phyloP scores from a whole-genome alignment of 192 early-diverging fungal species.

The Umbelopsis isabellina region DNA sequence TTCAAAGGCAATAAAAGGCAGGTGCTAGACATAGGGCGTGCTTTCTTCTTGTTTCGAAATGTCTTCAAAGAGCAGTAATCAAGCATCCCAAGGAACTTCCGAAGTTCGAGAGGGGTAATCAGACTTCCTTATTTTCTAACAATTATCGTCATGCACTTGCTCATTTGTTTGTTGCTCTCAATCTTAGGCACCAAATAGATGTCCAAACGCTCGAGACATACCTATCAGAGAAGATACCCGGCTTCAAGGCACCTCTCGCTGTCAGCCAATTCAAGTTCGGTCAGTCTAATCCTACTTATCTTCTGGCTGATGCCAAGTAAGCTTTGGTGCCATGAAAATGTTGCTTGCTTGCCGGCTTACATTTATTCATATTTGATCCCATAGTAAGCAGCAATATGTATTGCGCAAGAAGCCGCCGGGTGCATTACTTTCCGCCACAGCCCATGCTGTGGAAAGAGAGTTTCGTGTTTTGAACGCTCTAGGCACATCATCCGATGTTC shows the following conservation, averaged over 20 bases:
- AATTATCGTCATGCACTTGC: neutral
- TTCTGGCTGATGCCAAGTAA: conserved; percentile 75
- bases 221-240: conserved; percentile 54
- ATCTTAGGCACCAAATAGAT: conserved; percentile 64
- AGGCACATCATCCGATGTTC: conserved; percentile 71
- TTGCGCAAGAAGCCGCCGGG: conserved; percentile 95
- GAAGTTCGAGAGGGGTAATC: conserved; percentile 13
- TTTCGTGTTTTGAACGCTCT: conserved; percentile 81
- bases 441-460: conserved; percentile 94
- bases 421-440: conserved; percentile 77
- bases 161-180: neutral
- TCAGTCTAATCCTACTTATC: conserved; percentile 94
- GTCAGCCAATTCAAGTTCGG: conserved; percentile 90
- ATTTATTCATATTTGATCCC: neutral
- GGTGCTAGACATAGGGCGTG: neutral
- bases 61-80: neutral
- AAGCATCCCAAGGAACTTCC: conserved; percentile 1
- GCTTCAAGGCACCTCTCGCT: conserved; percentile 63
- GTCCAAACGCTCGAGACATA: conserved; percentile 59
- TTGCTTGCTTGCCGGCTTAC: neutral
- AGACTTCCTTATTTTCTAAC: no score
- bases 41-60: neutral
- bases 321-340: conserved; percentile 12
- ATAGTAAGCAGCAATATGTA: conserved; percentile 71
- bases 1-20: neutral